Percentiles rank a stretch among this genome's conserved stretches.
Conservation (phyloP, 2,329 filamentous ascomycete species). For the Alternaria sp. region DNA sequence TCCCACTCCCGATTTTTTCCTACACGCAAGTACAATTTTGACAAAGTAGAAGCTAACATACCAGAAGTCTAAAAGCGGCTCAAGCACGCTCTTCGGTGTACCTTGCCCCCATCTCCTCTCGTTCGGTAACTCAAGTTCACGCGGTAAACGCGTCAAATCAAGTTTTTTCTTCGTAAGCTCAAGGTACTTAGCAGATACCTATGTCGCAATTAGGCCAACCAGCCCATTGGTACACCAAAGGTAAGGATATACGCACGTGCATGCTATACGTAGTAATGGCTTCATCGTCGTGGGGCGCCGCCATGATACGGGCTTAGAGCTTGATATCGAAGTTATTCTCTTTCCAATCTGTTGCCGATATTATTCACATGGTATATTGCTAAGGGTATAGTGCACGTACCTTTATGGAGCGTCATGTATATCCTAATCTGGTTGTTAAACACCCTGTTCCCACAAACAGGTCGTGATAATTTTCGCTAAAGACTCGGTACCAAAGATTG, state of each 20-base stretch:
- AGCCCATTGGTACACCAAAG: no score
- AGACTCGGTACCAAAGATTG: not conserved
- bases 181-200: constrained; percentile 74
- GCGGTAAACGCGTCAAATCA: constrained; percentile 71
- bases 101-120: constrained; percentile 63
- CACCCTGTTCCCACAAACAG: not conserved
- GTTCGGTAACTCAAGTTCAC: constrained; percentile 62
- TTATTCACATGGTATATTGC: not conserved
- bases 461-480: not conserved
- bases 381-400: not conserved
- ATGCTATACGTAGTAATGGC: constrained; percentile 44
- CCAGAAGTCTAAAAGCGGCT: constrained; percentile 72
- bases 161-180: constrained; percentile 74
- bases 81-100: constrained; percentile 68
- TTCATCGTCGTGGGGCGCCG: constrained; percentile 20
- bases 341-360: not conserved
- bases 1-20: not conserved
- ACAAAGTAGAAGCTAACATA: constrained; percentile 38
- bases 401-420: not conserved
- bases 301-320: constrained; percentile 7
- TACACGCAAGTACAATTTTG: not conserved
- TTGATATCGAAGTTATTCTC: not conserved
- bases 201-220: not conserved
- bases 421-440: not conserved
- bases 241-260: constrained; percentile 37